Evolutionary conservation across 768 basidiomycete species (phyloP).

Genomic region (Strobilomyces dryophilus): DNA sequence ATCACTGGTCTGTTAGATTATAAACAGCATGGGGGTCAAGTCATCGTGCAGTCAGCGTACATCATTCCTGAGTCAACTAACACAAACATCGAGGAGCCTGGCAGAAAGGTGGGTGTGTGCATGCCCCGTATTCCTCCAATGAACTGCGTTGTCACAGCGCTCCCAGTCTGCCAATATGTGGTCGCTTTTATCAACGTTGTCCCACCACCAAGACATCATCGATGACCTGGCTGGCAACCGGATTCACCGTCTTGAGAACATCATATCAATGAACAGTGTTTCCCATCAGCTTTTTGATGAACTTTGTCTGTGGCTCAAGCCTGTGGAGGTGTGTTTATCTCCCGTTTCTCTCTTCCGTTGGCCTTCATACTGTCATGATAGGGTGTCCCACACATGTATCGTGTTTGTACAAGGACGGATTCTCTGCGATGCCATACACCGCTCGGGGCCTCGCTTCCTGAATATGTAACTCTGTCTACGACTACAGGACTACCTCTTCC

Average conservation of each 20-base stretch:
- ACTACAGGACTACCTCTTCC: background rate
- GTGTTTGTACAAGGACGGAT: background rate
- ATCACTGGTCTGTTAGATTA: no score
- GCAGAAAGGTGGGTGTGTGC: no score
- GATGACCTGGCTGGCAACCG: background rate
- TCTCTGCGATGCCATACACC: no score
- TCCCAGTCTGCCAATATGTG: no score
- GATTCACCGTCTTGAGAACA: background rate
- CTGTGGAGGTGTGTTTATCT: background rate
- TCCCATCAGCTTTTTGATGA: background rate
- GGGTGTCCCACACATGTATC: background rate
- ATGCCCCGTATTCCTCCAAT: no score
- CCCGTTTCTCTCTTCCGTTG: background rate
- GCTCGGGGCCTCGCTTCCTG: background rate
- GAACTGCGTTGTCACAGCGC: no score
- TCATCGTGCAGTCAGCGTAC: no score
- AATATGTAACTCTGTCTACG: background rate
- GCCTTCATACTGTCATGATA: background rate
- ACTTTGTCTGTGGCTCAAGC: conserved; percentile 5
- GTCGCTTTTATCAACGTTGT: no score
- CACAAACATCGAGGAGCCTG: no score
- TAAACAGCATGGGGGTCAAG: no score
- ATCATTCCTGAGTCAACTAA: no score
- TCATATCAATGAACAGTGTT: background rate
- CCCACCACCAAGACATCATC: background rate